Base-by-base conservation (phyloP, 441 rosid species). In the Adansonia madagascariensis region DNA sequence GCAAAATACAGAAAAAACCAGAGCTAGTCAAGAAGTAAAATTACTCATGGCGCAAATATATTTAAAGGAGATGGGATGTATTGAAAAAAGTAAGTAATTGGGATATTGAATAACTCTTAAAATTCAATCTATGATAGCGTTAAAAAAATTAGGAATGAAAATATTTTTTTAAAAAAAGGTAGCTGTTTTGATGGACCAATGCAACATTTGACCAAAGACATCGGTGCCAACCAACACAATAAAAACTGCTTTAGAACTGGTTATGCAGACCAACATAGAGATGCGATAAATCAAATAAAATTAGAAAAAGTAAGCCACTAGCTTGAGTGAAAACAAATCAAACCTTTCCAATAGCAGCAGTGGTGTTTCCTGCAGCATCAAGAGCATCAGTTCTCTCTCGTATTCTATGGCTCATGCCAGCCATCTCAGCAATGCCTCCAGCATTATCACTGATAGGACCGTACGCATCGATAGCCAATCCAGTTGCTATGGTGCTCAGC, bases 381-480 rank as follows among this genome's bases (percentile, higher is more conserved):
- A 91, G 90, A 41, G 88, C 88, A 79, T 91, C 89, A 0, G 93
- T 89, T 82, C 93, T 88, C 76, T 89, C 92, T 27, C 92, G 84
- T 44, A 89, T 88, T 60, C 88, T 87, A 83, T 89, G 93, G 83
- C 91, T 88, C 92, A 91, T 87, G 53, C 93, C 93, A 72, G 93
- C 95, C 95, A 91, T 89, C 84, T 89, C 90, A 55, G 95, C 95
- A 80, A 89, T 88, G 55, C 92, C 93, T 78, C 92, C 90, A 75
- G 93, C 95, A 62, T 89, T 91, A 83, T 91, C 91, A 83, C 92
- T 91, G 78, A 89, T 89, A 46, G 93, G 95, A 80, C 92, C 95
- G 78, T 91, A 91, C 8, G 93, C 93, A 81, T 91, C 90, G 67
- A 89, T 89, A 31, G 95, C 92, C 76, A 91, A 82, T 73, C 93